Evolutionary conservation across 345 rosid species (phyloP).

Genomic region (Lagerstroemia speciosa): DNA sequence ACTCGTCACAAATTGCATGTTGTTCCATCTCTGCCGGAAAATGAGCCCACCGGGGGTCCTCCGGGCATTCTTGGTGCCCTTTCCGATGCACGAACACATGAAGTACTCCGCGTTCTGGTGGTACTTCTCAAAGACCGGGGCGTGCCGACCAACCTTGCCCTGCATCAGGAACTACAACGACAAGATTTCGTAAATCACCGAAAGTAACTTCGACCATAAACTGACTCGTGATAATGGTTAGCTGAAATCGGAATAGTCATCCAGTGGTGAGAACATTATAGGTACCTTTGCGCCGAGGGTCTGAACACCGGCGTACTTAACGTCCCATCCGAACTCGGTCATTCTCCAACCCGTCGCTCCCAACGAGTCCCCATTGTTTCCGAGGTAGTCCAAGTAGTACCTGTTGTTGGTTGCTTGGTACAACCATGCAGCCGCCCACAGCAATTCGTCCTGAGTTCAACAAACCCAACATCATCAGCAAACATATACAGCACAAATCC

Average conservation of each 20-base stretch:
- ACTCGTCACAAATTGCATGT: conserved; percentile 89
- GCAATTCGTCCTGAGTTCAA: conserved; percentile 64
- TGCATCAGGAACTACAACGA: conserved; percentile 69
- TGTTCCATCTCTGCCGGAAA: conserved; percentile 91
- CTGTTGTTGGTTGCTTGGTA: conserved; percentile 70
- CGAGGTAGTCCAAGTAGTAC: conserved; percentile 75
- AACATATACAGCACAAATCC: too few relatives aligned
- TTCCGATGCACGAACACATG: conserved; percentile 83
- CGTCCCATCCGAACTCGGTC: conserved; percentile 98
- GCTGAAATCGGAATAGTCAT: not conserved
- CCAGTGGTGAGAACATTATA: not conserved
- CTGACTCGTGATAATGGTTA: not conserved
- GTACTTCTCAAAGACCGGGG: conserved; percentile 59
- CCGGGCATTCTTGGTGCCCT: conserved; percentile 50
- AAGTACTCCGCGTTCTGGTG: conserved; percentile 83
- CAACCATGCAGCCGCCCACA: conserved; percentile 98
- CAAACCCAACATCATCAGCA: not conserved
- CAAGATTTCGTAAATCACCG: not conserved
- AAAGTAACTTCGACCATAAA: too few relatives aligned
- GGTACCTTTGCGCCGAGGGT: conserved; percentile 90
- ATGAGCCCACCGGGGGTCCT: conserved; percentile 90
- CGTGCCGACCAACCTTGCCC: conserved; percentile 65
- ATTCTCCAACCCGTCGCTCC: conserved; percentile 92
- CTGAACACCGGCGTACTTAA: conserved; percentile 92
- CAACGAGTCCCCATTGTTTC: conserved; percentile 66